Percentiles rank a stretch among this genome's conserved stretches.
phyloP scores from a whole-genome alignment of 1,139 yeast species.

The Debaryomyces fabryi region DNA sequence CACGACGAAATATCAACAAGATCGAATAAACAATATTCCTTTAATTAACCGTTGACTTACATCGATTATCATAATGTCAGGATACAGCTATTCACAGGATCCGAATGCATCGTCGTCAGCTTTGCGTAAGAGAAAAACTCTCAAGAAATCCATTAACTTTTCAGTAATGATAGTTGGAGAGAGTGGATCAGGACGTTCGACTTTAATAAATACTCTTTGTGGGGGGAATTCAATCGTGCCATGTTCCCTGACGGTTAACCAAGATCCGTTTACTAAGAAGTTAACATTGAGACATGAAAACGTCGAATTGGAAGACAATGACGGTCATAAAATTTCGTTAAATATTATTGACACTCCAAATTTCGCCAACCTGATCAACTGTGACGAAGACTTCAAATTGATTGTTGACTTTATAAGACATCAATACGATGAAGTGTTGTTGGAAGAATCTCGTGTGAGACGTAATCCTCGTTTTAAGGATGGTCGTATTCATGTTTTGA shows the following conservation, averaged over 20 bases:
- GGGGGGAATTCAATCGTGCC: constrained; percentile 72
- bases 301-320: constrained; percentile 54
- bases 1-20: constrained; percentile 8
- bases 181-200: constrained; percentile 63
- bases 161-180: constrained; percentile 64
- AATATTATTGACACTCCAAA: constrained; percentile 69
- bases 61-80: constrained; percentile 7
- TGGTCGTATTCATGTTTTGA: constrained; percentile 49
- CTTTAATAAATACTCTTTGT: constrained; percentile 70
- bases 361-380: constrained; percentile 68
- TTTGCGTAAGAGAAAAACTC: constrained; percentile 59
- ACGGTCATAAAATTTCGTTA: constrained; percentile 51
- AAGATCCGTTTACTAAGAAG: constrained; percentile 46
- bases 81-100: constrained; percentile 14
- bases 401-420: constrained; percentile 53
- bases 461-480: constrained; percentile 52
- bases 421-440: constrained; percentile 52
- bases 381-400: constrained; percentile 48
- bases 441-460: constrained; percentile 51
- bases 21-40: neutral
- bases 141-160: constrained; percentile 56
- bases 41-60: neutral
- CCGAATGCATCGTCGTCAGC: constrained; percentile 33
- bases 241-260: constrained; percentile 40
- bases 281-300: constrained; percentile 51